Base-by-base conservation (phyloP, 805 yeast genomes). In the Yarrowia sp. region DNA sequence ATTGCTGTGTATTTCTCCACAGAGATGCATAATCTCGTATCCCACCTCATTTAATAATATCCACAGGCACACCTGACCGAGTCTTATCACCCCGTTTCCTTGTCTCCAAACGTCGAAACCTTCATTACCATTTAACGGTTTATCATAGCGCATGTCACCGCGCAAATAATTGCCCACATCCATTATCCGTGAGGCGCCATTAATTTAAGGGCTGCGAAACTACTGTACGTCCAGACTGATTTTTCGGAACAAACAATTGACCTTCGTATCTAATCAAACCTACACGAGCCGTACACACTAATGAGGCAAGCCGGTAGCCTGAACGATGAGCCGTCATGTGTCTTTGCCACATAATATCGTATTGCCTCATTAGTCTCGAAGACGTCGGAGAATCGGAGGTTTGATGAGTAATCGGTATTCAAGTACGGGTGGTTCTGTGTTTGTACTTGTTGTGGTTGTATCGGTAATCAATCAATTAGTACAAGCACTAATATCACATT, bases 21-120 rank as follows among this genome's bases (percentile, higher is more conserved):
- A n/a, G n/a, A n/a, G n/a, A n/a, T 44, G 51, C 51, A 44, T 44
- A 44, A 44, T 44, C 51, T 44, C 51, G 51, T 44, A 44, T 44
- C 35, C 49, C 18, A 44, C 24, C 19, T 29, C 51, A 29, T 44
- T 27, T 19, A 19, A 44, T 29, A 44, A 44, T 44, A 41, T 5
- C n/a, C 46, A 19, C 35, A 13, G 35, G 12, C 35, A 13, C 51
- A 44, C 35, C 51, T 44, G 51, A 44, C 51, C 44, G 13, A 13
- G 47, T 24, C 51, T 44, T 44, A 44, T 44, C 51, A 8, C 21
- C n/a, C 13, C 32, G 10, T 24, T 38, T 16, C 13, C 27, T 38
- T 38, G 44, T 19, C 27, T 7, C 3, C 18, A 21, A 38, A 38
- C 41, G 22, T 36, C n/a, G n/a, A n/a, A 18, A n/a, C 21, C 13